Percentiles rank a stretch among this genome's conserved stretches.
Evolutionary conservation across 2,329 filamentous ascomycete species (phyloP).

Genomic region (Hypoxylon sp.): DNA sequence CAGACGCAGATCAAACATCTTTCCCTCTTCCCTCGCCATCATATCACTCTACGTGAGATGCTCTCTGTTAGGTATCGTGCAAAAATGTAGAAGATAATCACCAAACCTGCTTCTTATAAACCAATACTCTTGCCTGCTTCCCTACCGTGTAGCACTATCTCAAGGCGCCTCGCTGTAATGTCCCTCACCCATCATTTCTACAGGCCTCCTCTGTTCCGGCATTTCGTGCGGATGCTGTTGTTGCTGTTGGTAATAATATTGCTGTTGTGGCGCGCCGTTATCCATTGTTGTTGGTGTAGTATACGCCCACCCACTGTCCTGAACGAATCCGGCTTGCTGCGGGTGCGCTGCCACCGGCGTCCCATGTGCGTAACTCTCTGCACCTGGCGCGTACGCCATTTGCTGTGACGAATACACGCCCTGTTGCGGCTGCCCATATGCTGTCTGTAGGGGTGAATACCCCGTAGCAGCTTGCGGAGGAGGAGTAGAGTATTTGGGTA

Average conservation of each 20-base stretch:
- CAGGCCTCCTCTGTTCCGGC: slow-evolving; percentile 51
- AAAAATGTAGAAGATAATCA: slow-evolving; percentile 1
- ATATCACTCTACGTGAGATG: neutral
- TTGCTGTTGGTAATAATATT: slow-evolving; percentile 23
- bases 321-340: slow-evolving; percentile 20
- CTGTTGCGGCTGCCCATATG: slow-evolving; percentile 6
- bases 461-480: slow-evolving; percentile 8
- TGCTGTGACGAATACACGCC: slow-evolving; percentile 9
- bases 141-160: neutral
- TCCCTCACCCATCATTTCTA: slow-evolving; percentile 57
- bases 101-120: neutral
- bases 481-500: slow-evolving; percentile 3
- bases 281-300: slow-evolving; percentile 11
- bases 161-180: slow-evolving; percentile 52
- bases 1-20: slow-evolving; percentile 3
- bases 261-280: slow-evolving; percentile 11
- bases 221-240: slow-evolving; percentile 53
- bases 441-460: slow-evolving; percentile 19
- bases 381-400: slow-evolving; percentile 7
- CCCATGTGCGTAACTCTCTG: slow-evolving; percentile 25
- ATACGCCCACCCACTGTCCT: slow-evolving; percentile 37
- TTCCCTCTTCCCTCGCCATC: neutral
- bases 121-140: neutral
- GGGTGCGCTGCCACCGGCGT: slow-evolving; percentile 16
- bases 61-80: neutral